These are phyloP conservation scores for Coccomyxa sp. DNA, from an alignment of 139 green algal genomes.

Conservation along the genomic window DNA sequence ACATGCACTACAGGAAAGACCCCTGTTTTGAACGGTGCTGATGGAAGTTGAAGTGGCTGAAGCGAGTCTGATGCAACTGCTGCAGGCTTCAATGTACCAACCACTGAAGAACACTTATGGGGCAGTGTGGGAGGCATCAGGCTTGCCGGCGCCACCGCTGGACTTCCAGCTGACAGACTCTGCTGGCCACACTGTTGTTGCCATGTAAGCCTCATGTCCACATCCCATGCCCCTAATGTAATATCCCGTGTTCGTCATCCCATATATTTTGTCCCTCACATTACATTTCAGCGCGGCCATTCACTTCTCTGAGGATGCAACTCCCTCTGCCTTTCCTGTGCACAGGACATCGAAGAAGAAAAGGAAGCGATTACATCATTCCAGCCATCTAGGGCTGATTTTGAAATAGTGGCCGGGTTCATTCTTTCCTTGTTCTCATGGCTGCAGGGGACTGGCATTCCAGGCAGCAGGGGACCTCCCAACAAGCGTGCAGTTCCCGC, in stretches of 20 bases:
- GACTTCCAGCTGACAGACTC: constrained; percentile 8
- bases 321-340: too few relatives aligned
- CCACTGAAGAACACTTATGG: constrained; percentile 12
- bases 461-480: not conserved
- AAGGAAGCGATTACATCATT: too few relatives aligned
- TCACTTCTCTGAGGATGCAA: too few relatives aligned
- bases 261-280: too few relatives aligned
- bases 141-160: constrained; percentile 2
- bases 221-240: too few relatives aligned
- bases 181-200: constrained; percentile 1
- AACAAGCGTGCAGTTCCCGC: constrained; percentile 10
- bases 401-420: too few relatives aligned
- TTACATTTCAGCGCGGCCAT: too few relatives aligned
- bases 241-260: too few relatives aligned
- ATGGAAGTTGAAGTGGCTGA: not conserved
- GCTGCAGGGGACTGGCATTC: not conserved
- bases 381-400: too few relatives aligned
- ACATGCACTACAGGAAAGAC: too few relatives aligned
- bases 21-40: not conserved
- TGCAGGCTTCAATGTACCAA: not conserved
- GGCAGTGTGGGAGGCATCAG: constrained; percentile 13
- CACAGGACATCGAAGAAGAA: too few relatives aligned
- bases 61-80: not conserved
- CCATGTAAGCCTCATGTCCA: not conserved
- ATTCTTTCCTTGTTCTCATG: too few relatives aligned